phyloP scores from a whole-genome alignment of 164 flowering plant species.

The Vitis labrusca region DNA sequence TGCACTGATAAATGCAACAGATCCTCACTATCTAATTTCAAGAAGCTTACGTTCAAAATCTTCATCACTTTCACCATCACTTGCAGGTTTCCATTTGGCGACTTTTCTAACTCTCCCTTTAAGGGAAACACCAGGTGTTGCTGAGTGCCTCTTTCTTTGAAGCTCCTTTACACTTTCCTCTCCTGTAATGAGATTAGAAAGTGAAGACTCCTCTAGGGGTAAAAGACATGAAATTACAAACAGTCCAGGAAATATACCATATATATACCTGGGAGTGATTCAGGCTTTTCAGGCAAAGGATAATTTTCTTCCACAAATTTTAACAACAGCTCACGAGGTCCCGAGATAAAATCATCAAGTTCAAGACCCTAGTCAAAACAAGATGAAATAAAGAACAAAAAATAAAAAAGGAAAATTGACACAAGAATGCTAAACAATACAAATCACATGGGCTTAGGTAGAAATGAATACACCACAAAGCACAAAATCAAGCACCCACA shows the following conservation, averaged over 20 bases:
- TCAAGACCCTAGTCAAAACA: constrained; percentile 65
- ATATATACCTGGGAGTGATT: constrained; percentile 54
- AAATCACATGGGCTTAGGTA: not conserved
- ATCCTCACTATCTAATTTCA: not conserved
- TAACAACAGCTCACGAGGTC: constrained; percentile 93
- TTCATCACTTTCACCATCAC: constrained; percentile 76
- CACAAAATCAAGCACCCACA: constrained; percentile 40
- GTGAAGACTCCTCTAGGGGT: not conserved
- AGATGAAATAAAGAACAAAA: not conserved
- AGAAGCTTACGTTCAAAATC: constrained; percentile 61
- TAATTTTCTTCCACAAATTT: constrained; percentile 96
- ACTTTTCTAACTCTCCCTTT: constrained; percentile 87
- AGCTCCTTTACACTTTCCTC: constrained; percentile 86
- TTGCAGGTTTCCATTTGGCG: constrained; percentile 67
- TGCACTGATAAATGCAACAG: constrained; percentile 3
- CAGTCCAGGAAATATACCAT: not conserved
- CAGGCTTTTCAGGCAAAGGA: constrained; percentile 93
- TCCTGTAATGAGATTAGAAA: constrained; percentile 31
- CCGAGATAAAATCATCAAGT: constrained; percentile 96
- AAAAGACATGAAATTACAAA: not conserved
- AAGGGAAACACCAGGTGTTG: constrained; percentile 75
- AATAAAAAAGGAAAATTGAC: constrained; percentile 3
- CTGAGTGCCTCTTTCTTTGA: constrained; percentile 83
- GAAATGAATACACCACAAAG: not conserved
- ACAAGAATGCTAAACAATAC: not conserved